A percentile compares a stretch with the other conserved stretches of the same genome.
phyloP scores from a whole-genome alignment of 2,329 filamentous ascomycete species.

The Cylindrodendrum hubeiense region DNA sequence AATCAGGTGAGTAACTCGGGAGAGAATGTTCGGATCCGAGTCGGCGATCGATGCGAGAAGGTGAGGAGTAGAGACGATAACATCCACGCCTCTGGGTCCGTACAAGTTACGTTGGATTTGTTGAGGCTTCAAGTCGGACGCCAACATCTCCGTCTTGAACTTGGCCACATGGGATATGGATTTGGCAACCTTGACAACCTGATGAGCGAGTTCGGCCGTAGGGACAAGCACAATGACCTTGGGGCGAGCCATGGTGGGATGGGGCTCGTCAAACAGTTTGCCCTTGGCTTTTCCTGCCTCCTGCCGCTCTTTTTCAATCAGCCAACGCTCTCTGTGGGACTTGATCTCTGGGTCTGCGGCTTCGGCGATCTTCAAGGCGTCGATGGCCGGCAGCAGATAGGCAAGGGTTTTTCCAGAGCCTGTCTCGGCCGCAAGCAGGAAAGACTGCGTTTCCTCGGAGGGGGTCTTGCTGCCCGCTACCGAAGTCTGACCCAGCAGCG shows the following conservation, averaged over 20 bases:
- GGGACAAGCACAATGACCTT: constrained; percentile 89
- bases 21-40: constrained; percentile 90
- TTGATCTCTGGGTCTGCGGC: constrained; percentile 69
- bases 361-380: constrained; percentile 86
- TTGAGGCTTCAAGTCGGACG: constrained; percentile 79
- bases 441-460: constrained; percentile 62
- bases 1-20: constrained; percentile 89
- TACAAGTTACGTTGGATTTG: constrained; percentile 90
- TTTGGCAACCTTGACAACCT: constrained; percentile 87
- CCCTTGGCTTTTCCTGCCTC: constrained; percentile 65
- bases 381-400: constrained; percentile 86
- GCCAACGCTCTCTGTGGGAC: constrained; percentile 66
- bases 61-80: constrained; percentile 90
- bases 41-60: constrained; percentile 89
- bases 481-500: constrained; percentile 72
- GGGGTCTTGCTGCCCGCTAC: constrained; percentile 41
- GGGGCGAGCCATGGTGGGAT: constrained; percentile 82
- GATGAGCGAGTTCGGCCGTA: constrained; percentile 89
- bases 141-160: constrained; percentile 86
- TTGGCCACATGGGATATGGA: constrained; percentile 86
- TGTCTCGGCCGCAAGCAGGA: constrained; percentile 93
- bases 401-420: constrained; percentile 97
- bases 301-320: constrained; percentile 69
- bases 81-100: constrained; percentile 82
- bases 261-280: constrained; percentile 76